Base-by-base conservation (phyloP, 495 filamentous ascomycete species). In the Aspergillus leporis region DNA sequence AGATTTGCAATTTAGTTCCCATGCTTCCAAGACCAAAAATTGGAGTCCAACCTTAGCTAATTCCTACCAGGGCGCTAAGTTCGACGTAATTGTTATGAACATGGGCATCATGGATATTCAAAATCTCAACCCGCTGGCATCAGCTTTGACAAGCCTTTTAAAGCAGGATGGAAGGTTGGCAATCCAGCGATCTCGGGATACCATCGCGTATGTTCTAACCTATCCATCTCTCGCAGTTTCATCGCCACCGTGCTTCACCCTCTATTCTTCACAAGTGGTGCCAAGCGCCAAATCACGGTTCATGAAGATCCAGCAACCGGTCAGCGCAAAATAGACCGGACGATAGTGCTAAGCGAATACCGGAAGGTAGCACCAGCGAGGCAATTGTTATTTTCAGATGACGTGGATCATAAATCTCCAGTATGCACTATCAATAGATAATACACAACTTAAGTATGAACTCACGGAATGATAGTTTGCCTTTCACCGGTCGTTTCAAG, bases 81-180 rank as follows among this genome's bases (percentile, higher is more conserved):
- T 62, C 30, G 60, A 62, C 30, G 34, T 62, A 14, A 55, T 62
- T 10, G 53, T 55, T 1, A 58, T 62, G 55, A 62, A 62, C 32
- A 62, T 62, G 60, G 60, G 28, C 8, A 13, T 62, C 4, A 62
- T 62, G 60, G 60, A 62, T 49, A 55, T 62, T 21, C 49, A 43
- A 1, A 55, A 62, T 43, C 40, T 62, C 9, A 21, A 50, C 28
- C 60, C 60, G 12, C 25, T 62, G 3, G 60, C 60, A 4, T n/a
- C n/a, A n/a, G 22, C 23, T 21, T 50, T 62, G 49, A 57, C 18
- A 41, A 13, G 16, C 1, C 21, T 54, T 16, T 14, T 58, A 13
- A 49, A 50, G 31, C 55, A 21, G n/a, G 34, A 55, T 23, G 58
- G 58, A 3, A 51, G 58, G 58, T 60, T 0, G 51, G 58, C 41